Conservation (phyloP, 1,139 yeast genomes). For the Candida anutae region DNA sequence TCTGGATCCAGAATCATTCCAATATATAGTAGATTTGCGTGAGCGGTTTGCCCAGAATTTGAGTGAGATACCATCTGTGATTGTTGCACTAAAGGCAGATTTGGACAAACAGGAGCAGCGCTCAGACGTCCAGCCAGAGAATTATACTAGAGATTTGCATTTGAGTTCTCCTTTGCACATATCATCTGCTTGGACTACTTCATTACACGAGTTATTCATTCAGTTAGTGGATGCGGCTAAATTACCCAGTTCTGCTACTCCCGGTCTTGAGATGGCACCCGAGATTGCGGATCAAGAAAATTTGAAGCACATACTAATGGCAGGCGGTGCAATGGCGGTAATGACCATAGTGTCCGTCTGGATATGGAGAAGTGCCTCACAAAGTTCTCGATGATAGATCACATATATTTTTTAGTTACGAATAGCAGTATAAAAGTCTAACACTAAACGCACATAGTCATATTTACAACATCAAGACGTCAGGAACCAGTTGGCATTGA, state of each 20-base stretch:
- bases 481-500: no score
- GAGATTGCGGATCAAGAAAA: constrained; percentile 39
- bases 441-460: no score
- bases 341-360: constrained; percentile 52
- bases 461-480: no score
- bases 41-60: constrained; percentile 46
- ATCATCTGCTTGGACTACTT: constrained; percentile 82
- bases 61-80: constrained; percentile 71
- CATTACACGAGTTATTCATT: constrained; percentile 75
- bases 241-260: constrained; percentile 70
- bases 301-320: constrained; percentile 43
- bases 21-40: constrained; percentile 65
- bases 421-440: no score
- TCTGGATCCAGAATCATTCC: constrained; percentile 91
- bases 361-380: constrained; percentile 47
- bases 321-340: constrained; percentile 62
- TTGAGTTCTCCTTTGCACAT: constrained; percentile 73
- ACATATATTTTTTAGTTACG: no score
- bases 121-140: constrained; percentile 79
- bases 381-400: constrained; percentile 17
- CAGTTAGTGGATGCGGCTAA: constrained; percentile 88
- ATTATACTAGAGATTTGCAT: constrained; percentile 58
- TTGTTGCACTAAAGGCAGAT: constrained; percentile 91
- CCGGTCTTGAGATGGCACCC: constrained; percentile 68
- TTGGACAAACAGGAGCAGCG: constrained; percentile 92